Conservation (phyloP, 495 filamentous ascomycete species). For the Penicillium malachiteum region DNA sequence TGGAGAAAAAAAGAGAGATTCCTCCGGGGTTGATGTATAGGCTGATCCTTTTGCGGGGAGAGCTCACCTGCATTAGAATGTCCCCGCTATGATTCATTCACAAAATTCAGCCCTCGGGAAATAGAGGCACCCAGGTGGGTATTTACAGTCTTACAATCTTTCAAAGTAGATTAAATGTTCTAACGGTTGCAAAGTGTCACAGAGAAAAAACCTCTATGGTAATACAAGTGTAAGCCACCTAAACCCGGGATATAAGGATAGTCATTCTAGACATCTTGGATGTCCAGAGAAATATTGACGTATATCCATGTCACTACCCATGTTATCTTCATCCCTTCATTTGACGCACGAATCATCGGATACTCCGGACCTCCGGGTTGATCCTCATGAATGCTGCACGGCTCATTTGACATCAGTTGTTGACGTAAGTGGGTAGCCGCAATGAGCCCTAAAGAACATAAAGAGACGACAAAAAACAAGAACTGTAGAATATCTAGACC, state of each 20-base stretch:
- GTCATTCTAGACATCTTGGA: no score
- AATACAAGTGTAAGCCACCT: background rate
- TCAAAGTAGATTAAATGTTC: no score
- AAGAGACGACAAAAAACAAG: background rate
- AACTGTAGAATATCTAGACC: background rate
- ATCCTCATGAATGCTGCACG: background rate
- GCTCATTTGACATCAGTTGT: conserved; percentile 2
- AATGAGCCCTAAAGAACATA: background rate
- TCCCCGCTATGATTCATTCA: background rate
- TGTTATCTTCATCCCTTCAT: no score
- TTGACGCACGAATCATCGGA: conserved; percentile 14
- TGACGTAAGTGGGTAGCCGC: conserved; percentile 6
- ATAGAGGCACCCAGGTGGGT: no score
- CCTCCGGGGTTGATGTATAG: background rate
- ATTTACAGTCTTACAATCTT: no score
- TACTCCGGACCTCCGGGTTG: conserved; percentile 17
- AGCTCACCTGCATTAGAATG: conserved; percentile 8
- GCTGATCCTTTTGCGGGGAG: conserved; percentile 18
- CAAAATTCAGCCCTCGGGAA: no score
- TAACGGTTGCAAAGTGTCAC: no score
- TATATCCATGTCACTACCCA: no score
- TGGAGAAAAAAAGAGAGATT: background rate
- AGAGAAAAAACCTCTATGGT: background rate
- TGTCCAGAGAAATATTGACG: no score
- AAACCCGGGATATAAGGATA: no score